Percentiles rank a stretch among this genome's conserved stretches.
Conservation (phyloP, 306 rosid species). For the Malus sylvestris region DNA sequence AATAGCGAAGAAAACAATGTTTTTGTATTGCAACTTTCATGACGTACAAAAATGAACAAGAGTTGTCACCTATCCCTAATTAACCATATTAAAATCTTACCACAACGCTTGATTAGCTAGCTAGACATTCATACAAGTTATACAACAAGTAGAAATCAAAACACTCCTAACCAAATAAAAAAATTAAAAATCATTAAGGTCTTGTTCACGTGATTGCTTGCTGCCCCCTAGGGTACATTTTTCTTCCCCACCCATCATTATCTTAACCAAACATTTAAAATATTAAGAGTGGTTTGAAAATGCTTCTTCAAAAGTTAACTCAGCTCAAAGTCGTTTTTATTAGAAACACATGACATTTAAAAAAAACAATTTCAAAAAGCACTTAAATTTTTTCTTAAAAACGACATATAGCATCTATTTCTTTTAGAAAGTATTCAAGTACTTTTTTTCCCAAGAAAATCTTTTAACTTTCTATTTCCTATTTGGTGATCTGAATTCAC, state of each 20-base stretch:
- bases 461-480: too few species aligned
- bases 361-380: too few species aligned
- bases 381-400: too few species aligned
- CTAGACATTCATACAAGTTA: slow-evolving; percentile 10
- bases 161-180: not conserved
- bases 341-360: too few species aligned
- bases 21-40: slow-evolving; percentile 33
- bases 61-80: slow-evolving; percentile 32
- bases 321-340: too few species aligned
- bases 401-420: too few species aligned
- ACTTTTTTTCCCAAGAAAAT: too few species aligned
- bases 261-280: not conserved
- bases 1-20: slow-evolving; percentile 47
- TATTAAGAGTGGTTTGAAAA: too few species aligned
- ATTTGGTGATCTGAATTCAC: not conserved
- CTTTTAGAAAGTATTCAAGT: too few species aligned
- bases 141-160: slow-evolving; percentile 13
- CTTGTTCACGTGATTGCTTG: slow-evolving; percentile 26
- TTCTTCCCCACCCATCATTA: not conserved
- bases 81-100: slow-evolving; percentile 11
- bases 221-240: slow-evolving; percentile 3
- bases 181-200: slow-evolving; percentile 1
- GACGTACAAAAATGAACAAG: slow-evolving; percentile 22
- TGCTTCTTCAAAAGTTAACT: too few species aligned
- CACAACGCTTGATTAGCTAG: slow-evolving; percentile 14